These are phyloP conservation scores for Yamadazyma kitorensis DNA, from an alignment of 805 yeast species.

Conservation along the genomic window DNA sequence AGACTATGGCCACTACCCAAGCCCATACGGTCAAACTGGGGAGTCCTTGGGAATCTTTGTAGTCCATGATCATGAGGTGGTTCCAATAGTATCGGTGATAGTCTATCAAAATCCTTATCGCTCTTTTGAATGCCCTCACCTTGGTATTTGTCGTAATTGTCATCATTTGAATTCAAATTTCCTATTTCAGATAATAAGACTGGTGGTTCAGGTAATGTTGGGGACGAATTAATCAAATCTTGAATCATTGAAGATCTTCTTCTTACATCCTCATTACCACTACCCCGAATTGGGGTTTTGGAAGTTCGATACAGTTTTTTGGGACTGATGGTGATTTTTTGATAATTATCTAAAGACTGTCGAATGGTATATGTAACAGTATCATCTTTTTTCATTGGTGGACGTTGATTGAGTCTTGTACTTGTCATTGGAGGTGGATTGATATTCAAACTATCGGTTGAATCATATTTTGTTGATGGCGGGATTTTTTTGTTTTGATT, in stretches of 20 bases:
- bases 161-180: constrained; percentile 1
- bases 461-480: constrained; percentile 14
- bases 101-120: constrained; percentile 10
- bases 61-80: constrained; percentile 19
- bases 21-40: constrained; percentile 33
- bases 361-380: constrained; percentile 23
- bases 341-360: constrained; percentile 30
- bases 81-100: constrained; percentile 17
- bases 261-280: constrained; percentile 13
- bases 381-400: constrained; percentile 4
- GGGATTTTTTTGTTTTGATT: constrained; percentile 6
- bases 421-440: constrained; percentile 20
- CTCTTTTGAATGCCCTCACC: too few relatives aligned
- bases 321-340: constrained; percentile 30
- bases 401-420: constrained; percentile 4
- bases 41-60: constrained; percentile 47
- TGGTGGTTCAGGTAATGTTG: constrained; percentile 45
- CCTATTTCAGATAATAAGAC: constrained; percentile 36
- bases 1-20: constrained; percentile 15
- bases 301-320: constrained; percentile 18
- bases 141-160: not conserved
- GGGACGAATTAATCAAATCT: constrained; percentile 38
- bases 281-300: constrained; percentile 17
- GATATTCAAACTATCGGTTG: constrained; percentile 23
- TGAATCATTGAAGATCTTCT: constrained; percentile 33